Evolutionary conservation across 495 filamentous ascomycete genomes (phyloP).

Genomic region (Sporormia fimetaria): DNA sequence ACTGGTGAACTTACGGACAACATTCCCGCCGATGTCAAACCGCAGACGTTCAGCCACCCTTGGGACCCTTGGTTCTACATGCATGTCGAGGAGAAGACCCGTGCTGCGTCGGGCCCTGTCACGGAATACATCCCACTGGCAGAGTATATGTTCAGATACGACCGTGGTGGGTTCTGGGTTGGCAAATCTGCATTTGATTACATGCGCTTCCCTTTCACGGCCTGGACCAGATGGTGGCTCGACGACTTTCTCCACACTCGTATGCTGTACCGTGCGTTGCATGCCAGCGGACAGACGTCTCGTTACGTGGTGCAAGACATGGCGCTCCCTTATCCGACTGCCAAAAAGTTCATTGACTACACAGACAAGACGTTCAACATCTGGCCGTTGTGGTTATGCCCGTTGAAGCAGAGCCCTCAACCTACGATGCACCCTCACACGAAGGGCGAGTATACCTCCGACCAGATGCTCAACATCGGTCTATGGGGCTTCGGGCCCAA

Average conservation of each 20-base stretch:
- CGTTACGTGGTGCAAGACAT: constrained; percentile 48
- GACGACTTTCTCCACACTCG: constrained; percentile 55
- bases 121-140: constrained; percentile 42
- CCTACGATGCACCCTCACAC: constrained; percentile 27
- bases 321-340: constrained; percentile 40
- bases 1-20: constrained; percentile 40
- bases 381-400: constrained; percentile 52
- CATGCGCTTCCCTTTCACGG: constrained; percentile 45
- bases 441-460: constrained; percentile 1
- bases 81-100: constrained; percentile 33
- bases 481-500: constrained; percentile 42
- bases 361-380: constrained; percentile 36
- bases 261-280: constrained; percentile 49
- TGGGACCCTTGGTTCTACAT: constrained; percentile 52
- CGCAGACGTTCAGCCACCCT: constrained; percentile 37
- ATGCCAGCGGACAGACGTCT: constrained; percentile 40
- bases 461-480: constrained; percentile 46
- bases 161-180: constrained; percentile 52
- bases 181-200: constrained; percentile 44
- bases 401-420: constrained; percentile 35
- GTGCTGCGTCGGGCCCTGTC: constrained; percentile 21
- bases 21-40: constrained; percentile 25
- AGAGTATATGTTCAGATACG: constrained; percentile 54
- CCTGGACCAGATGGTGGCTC: constrained; percentile 43
- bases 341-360: constrained; percentile 41